Percentiles rank a stretch among this genome's conserved stretches.
Evolutionary conservation across 805 yeast species (phyloP).

Genomic region (Metschnikowia gelsemii): DNA sequence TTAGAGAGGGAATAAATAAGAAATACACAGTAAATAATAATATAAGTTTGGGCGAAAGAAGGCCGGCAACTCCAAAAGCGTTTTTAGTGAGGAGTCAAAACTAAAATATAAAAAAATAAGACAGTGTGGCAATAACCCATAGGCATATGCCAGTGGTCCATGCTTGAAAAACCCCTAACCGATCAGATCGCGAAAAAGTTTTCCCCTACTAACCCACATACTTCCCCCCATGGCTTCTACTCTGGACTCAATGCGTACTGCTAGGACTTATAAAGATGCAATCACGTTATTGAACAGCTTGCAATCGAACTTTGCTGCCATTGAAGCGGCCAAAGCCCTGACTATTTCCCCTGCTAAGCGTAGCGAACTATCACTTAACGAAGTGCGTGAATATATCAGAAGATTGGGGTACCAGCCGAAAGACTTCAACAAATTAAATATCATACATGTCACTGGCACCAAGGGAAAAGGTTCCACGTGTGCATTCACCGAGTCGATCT

Average conservation of each 20-base stretch:
- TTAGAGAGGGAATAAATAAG: no score
- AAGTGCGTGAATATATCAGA: conserved; percentile 56
- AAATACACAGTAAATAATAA: no score
- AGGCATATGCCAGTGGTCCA: neutral
- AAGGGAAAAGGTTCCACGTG: conserved; percentile 99
- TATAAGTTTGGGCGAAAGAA: no score
- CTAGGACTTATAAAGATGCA: conserved; percentile 59
- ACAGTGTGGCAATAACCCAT: no score
- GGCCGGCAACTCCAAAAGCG: no score
- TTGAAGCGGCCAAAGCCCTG: conserved; percentile 80
- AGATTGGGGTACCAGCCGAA: conserved; percentile 46
- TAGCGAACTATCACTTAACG: conserved; percentile 70
- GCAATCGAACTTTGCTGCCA: conserved; percentile 87
- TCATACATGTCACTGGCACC: conserved; percentile 94
- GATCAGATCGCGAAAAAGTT: conserved; percentile 6
- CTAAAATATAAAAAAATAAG: no score
- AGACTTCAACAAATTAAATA: conserved; percentile 72
- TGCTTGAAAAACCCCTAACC: neutral
- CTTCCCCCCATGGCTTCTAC: conserved; percentile 6
- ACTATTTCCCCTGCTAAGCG: conserved; percentile 46
- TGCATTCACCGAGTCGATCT: conserved; percentile 83
- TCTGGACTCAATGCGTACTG: conserved; percentile 21
- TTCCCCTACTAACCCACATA: conserved; percentile 1
- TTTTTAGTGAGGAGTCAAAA: no score
- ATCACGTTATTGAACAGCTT: conserved; percentile 77